Evolutionary conservation across 2,329 filamentous ascomycete genomes (phyloP).

Genomic region (Cyphellophora europaea): DNA sequence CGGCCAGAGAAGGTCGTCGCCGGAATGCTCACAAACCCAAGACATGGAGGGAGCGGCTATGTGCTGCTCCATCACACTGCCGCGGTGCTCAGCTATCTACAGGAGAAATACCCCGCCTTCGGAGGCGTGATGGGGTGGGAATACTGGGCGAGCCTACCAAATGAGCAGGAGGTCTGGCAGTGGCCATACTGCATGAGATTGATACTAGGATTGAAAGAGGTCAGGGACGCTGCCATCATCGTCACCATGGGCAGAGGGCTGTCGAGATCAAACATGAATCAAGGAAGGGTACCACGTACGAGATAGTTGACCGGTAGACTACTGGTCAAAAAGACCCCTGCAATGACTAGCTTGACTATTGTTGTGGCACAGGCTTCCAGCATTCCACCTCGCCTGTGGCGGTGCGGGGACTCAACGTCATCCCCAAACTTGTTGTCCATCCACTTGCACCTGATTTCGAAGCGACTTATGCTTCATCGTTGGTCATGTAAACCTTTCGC

Average conservation of each 20-base stretch:
- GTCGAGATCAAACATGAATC: constrained; percentile 9
- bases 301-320: too few relatives aligned
- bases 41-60: constrained; percentile 57
- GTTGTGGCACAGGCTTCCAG: too few relatives aligned
- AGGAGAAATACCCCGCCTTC: constrained; percentile 56
- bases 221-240: constrained; percentile 25
- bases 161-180: constrained; percentile 55
- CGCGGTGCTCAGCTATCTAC: constrained; percentile 47
- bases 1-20: constrained; percentile 63
- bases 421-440: too few relatives aligned
- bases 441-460: too few relatives aligned
- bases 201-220: constrained; percentile 32
- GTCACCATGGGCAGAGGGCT: constrained; percentile 23
- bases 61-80: constrained; percentile 51
- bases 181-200: constrained; percentile 65
- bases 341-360: too few relatives aligned
- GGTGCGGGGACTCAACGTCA: too few relatives aligned
- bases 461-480: background rate
- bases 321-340: too few relatives aligned
- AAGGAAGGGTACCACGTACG: too few relatives aligned
- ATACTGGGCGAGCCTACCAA: constrained; percentile 75
- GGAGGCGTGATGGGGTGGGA: constrained; percentile 94
- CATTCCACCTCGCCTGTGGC: too few relatives aligned
- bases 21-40: constrained; percentile 70
- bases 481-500: background rate